Base-by-base conservation (phyloP, 2,329 filamentous ascomycete genomes). In the Claviceps pazoutovae region DNA sequence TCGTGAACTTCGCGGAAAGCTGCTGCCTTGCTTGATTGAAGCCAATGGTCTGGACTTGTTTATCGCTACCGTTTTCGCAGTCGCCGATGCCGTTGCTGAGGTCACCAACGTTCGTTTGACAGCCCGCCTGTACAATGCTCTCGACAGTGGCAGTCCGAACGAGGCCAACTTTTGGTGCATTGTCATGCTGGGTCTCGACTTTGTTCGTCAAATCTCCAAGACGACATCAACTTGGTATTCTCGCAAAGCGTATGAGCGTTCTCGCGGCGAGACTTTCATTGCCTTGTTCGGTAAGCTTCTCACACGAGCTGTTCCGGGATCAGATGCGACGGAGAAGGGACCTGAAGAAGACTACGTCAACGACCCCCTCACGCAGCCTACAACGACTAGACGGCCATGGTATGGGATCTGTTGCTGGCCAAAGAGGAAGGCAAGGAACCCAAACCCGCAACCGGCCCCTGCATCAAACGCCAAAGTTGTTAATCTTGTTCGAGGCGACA, bases 381-480 rank as follows among this genome's bases (percentile, higher is more conserved):
- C 38, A 13, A 54, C 43, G 5, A 16, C 56, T 1, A 50, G 51
- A 4, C 52, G 56, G 0, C 53, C 62, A 45, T 55, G 62, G 13
- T 52, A 49, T 9, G 49, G 44, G 16, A 55, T 56, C 14, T 62
- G 57, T 6, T 55, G 60, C 2, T 53, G 59, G 1, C 47, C 53
- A 14, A 57, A 56, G 4, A 61, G 59, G 42, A 49, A 52, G 9
- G 60, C 50, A 1, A 8, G n/a, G 5, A 21, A 30, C 1, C 3
- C 52, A 1, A 44, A 43, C 2, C 26, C 49, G 0, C 51, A 80
- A 3, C 67, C 64, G 42, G 62, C 61, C 51, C 78, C 84, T 2
- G 88, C 89, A 0, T 88, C 86, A 0, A 91, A 90, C 68, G 89
- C 89, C 7, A 95, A 95, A 62, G 93, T 95, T 49, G 76, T 95